Base-by-base conservation (phyloP, 768 basidiomycete species). In the Mycena kentingensis region DNA sequence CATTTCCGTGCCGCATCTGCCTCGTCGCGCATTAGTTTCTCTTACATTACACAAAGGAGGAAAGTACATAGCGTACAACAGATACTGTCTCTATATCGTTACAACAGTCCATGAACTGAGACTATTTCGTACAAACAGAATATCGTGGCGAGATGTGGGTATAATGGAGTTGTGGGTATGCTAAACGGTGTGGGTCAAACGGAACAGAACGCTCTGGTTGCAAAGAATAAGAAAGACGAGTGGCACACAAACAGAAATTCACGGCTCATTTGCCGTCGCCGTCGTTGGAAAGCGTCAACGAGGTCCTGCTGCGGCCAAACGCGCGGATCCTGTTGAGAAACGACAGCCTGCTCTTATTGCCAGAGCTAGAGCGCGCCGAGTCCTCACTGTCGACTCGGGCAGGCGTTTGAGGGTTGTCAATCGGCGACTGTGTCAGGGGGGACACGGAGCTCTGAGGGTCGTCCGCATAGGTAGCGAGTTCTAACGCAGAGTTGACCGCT, bases 281-380 rank as follows among this genome's bases (percentile, higher is more conserved):
- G 24, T 36, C 49, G 36, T 59, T 50, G 18, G 52, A 12, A 1
- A 59, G 49, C 28, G 53, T 5, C 19, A 59, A 15, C 12, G 58
- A 60, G 25, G 54, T 60, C 18, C 58, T 46, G 18, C 58, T 60
- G 15, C 58, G 58, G 13, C 58, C 54, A 32, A 60, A 55, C 32
- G 50, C 4, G 44, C 58, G 54, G 25, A 60, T 38, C 44, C 46
- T 52, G 35, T 52, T 52, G 35, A 53, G 58, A 42, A 60, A 52
- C 16, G 34, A 4, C 58, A 46, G 24, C 54, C 54, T 27, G 54
- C 53, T 16, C 56, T 43, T 6, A 12, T 19, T 16, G 13, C 7
- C 24, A 32, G 42, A 41, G 8, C 3, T 31, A 8, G 56, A 53
- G 25, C 48, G 51, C 29, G 7, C n/a, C 2, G 51, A 58, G 31